phyloP scores from a whole-genome alignment of 345 rosid species.

The Psidium friedrichsthalianum region DNA sequence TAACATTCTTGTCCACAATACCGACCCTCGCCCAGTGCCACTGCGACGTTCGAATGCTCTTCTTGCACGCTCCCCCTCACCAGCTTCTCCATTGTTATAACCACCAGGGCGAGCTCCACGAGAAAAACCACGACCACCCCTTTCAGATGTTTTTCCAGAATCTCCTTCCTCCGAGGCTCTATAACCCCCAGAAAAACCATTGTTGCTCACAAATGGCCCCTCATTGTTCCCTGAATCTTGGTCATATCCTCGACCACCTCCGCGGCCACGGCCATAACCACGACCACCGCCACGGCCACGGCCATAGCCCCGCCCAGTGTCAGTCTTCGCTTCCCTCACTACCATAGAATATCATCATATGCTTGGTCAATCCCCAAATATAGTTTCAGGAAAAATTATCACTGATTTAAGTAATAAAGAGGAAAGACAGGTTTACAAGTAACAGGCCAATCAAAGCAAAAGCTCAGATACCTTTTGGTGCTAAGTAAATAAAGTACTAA shows the following conservation, averaged over 20 bases:
- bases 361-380: not conserved
- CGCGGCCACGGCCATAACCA: slow-evolving; percentile 9
- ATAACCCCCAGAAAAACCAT: slow-evolving; percentile 53
- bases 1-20: not conserved
- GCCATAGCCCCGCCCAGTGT: slow-evolving; percentile 55
- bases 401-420: not conserved
- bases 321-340: slow-evolving; percentile 78
- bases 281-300: slow-evolving; percentile 54
- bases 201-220: slow-evolving; percentile 21
- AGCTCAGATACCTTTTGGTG: not conserved
- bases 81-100: slow-evolving; percentile 45
- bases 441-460: not conserved
- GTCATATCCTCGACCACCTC: slow-evolving; percentile 48
- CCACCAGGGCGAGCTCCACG: slow-evolving; percentile 80
- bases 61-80: slow-evolving; percentile 64
- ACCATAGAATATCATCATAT: not conserved
- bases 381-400: not conserved
- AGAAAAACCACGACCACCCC: slow-evolving; percentile 53
- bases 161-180: slow-evolving; percentile 66
- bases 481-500: not conserved
- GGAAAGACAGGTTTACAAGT: not conserved
- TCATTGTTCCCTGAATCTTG: slow-evolving; percentile 47
- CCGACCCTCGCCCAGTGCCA: slow-evolving; percentile 95
- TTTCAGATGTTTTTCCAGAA: slow-evolving; percentile 38
- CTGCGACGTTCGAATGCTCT: slow-evolving; percentile 75